Evolutionary conservation across 2,329 filamentous ascomycete genomes (phyloP), one percentile per base, ranked within the genome.

Genomic region (Rhexocercosporidium sp.): DNA sequence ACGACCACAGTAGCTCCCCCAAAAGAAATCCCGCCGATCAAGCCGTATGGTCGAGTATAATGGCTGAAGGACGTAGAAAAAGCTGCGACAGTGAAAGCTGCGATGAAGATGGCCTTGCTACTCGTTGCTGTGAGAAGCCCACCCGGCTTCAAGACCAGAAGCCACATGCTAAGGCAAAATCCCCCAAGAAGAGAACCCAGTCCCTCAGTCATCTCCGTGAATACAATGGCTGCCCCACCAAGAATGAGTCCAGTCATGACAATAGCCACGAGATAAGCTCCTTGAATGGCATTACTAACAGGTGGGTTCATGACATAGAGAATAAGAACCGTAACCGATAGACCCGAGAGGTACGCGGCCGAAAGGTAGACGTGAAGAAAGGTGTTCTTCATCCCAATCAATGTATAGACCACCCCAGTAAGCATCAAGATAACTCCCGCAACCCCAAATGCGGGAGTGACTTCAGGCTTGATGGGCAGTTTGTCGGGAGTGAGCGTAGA

Each of bases 251-350:
- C 93, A 0, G 93, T 90, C 69, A 93, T 79, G 41, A 92, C 84
- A 2, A 86, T 87, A 2, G 93, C 94, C 7, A 94, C 92, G 41
- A 98, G 86, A 77, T 96, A 97, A 34, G 89, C 95, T 29, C 93
- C 95, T 79, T 97, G 93, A 2, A 96, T 82, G 0, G 88, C 92
- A 77, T 92, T 82, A 67, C 85, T 88, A 46, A 97, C 86, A 0
- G 94, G 93, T 0, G 90, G 86, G 64, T 85, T 90, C 91, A 96
- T 96, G 46, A 97, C 90, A 77, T 97, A 97, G 53, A 97, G 79
- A 64, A 97, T 93, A 25, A 98, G 82, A 2, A 97, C 91, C 0
- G 91, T 88, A 14, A 96, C 89, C 18, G 91, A 89, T 41, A 97
- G 81, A 53, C 89, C 86, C 25, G 87, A 84, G 29, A 96, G 82